Base-by-base conservation (phyloP, 345 rosid species). In the Populus deltoides region DNA sequence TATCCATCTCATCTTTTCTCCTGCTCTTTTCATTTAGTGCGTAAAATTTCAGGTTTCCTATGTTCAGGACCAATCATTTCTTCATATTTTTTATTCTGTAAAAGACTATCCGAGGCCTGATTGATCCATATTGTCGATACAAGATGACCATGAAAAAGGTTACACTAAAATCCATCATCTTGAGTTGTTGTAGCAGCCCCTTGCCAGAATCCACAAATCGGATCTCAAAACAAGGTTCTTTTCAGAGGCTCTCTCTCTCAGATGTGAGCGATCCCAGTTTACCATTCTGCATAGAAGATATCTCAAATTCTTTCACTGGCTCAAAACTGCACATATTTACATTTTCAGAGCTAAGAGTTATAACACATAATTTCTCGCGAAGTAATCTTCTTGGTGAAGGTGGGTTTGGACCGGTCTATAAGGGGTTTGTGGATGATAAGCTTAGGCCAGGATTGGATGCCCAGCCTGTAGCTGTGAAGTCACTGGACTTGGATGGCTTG, bases 381-480 rank as follows among this genome's bases (percentile, higher is more conserved):
- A 81, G 82, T 83, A 92, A 89, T 72, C 76, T 92, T 70, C 82
- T 92, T 6, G 98, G 97, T 0, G 91, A 89, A 87, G 98, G 97
- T 8, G 93, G 97, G 70, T 92, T 93, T 39, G 97, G 98, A 3
- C 92, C 89, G 0, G 97, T 93, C 67, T 86, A 88, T 78, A 92
- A 93, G 75, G 98, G 97, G 27, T 90, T 90, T 39, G 35, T 89
- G 6, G 89, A 88, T 79, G 92, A 87, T 73, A 88, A 86, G 75
- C 71, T 89, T 31, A 83, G 86, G 78, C 91, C 85, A 0, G 93
- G 92, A 49, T 77, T 88, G 75, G 79, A 80, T 70, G 83, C 94
- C 62, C 97, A 90, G 74, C 88, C 92, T 22, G 93, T 92, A 38
- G 97, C 98, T 25, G 94, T 92, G 45, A 93, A 93, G 86, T 86